Evolutionary conservation across 768 basidiomycete genomes (phyloP).

Genomic region (Suillus luteus): DNA sequence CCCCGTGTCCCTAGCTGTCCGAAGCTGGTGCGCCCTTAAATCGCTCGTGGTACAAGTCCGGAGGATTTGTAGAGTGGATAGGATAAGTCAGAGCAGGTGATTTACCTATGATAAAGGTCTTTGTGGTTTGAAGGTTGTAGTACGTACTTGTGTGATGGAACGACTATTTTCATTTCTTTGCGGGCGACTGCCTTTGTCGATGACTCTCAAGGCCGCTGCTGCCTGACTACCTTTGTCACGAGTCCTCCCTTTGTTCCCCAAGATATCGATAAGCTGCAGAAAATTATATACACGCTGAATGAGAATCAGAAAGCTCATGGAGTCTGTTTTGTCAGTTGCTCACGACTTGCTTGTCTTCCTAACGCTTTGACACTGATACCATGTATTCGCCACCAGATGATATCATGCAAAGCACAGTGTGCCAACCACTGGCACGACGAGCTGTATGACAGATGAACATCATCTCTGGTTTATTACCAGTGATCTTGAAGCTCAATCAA

Average conservation of each 20-base stretch:
- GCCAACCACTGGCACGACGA: too few relatives aligned
- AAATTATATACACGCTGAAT: background rate
- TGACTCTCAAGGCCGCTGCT: too few relatives aligned
- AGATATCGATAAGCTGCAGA: background rate
- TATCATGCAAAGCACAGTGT: background rate
- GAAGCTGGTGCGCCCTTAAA: background rate
- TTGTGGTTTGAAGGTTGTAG: background rate
- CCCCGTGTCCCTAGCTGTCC: background rate
- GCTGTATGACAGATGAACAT: background rate
- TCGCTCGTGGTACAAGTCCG: background rate
- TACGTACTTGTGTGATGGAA: too few relatives aligned
- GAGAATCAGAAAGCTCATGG: background rate
- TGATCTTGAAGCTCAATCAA: background rate
- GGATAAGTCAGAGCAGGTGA: background rate
- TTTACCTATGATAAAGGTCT: background rate
- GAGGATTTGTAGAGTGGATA: background rate
- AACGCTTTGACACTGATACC: background rate
- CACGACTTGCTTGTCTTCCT: background rate
- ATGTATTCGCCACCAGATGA: background rate
- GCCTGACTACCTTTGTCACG: background rate
- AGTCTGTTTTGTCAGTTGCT: background rate
- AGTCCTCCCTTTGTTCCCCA: background rate
- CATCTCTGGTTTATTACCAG: background rate
- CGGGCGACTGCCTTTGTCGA: too few relatives aligned
- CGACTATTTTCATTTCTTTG: too few relatives aligned